Evolutionary conservation across 1,139 yeast species (phyloP), one percentile per base, ranked within the genome.

Genomic region (Pichia sp.): DNA sequence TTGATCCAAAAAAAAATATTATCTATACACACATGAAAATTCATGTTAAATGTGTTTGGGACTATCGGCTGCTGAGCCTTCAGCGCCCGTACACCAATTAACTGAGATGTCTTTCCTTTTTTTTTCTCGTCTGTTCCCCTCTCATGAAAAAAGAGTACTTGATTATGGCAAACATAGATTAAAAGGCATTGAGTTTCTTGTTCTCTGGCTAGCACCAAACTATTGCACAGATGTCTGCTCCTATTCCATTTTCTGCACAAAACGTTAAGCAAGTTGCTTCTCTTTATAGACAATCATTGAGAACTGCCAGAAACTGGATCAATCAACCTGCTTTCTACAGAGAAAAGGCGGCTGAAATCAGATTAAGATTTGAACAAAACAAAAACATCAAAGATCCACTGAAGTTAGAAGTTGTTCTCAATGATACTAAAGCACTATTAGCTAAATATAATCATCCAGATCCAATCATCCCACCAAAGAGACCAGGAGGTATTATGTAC

Each of bases 401-500:
- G 45, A 77, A 77, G 55, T 69, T 81, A 53, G 37, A 63, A 60
- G 40, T 36, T 10, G 55, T 73, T 16, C 57, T 75, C 23, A 54
- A 57, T 27, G 67, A 67, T 40, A 72, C 92, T 5, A 68, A 77
- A 58, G 68, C 61, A 28, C 67, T 78, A 61, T 71, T 85, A 51
- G 65, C 67, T 27, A 77, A 80, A 56, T 81, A 79, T 71, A 71
- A 72, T 50, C 95, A 86, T 60, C 95, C 95, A 36, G 95, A 85
- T 57, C 95, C 95, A 44, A 84, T 82, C 60, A 77, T 84, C 51
- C 85, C 95, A 40, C 94, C 95, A 48, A 71, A 75, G 58, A 80
- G 95, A 71, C 95, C 95, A 53, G 95, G 95, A 51, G 95, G 95
- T 64, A 81, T 92, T 59, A 85, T 83, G 65, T 83, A 72, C 63